Evolutionary conservation across 78 protist species (phyloP), one percentile per base, ranked within the genome.

Genomic region (Dictyostelium intermedium): DNA sequence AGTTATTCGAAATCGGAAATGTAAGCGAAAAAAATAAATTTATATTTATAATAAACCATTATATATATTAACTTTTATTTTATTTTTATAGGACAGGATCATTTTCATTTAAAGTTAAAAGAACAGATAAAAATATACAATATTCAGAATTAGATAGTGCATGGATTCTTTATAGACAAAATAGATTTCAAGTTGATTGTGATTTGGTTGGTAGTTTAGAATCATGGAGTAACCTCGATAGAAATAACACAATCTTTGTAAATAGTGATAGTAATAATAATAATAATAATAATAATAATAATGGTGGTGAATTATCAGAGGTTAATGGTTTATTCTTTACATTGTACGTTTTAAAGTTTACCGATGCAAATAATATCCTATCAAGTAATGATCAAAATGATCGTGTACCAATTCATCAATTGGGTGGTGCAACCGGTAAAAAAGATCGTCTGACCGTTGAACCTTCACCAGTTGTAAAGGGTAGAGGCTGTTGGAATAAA

Each of bases 91-190:
- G 93, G 34, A 6, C 82, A 53, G 80, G 85, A 35, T 39, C 76
- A 60, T 87, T 61, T 79, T 53, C 61, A 60, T 87, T 87, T 63
- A 87, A 87, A 79, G 93, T 87, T n/a, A 87, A 87, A 41, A 76
- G 93, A 63, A 87, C 80, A 6, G 96, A 92, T 82, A 92, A 92
- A 37, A 92, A 92, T 70, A 92, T 92, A 14, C 91, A 83, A 47
- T 92, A 45, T 79, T 92, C 96, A 47, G 92, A 84, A 27, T 66
- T 78, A 34, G 96, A 92, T 39, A 35, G 83, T 14, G 96, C 96
- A 25, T 92, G 96, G 96, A 85, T 92, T 60, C 85, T 85, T 45
- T 92, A 92, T 39, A 53, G 91, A 69, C 96, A 92, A 80, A 92
- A 92, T 82, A 77, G 91, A 69, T 92, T 92, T 66, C 96, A 92